Evolutionary conservation across 1,139 yeast species (phyloP), one percentile per base, ranked within the genome.

Genomic region (Candida mesenterica): DNA sequence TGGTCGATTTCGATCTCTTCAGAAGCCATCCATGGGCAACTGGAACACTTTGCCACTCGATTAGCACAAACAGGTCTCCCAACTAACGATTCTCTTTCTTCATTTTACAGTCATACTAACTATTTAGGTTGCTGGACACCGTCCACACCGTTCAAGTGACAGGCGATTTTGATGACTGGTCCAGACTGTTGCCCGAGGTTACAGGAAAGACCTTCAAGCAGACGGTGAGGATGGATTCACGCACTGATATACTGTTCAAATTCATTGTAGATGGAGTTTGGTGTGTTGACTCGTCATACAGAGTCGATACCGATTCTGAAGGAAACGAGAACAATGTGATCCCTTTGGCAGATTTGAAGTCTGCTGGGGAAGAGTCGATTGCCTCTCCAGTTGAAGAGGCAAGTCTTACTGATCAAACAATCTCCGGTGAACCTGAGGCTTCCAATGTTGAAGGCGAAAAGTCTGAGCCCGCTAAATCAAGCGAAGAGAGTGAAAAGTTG

Each of bases 161-260:
- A 3, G 76, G 76, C 4, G 61, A 53, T 38, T 70, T 69, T 44
- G 73, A 69, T 40, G 45, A 61, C 36, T 70, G 76, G 75, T 43
- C 61, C 13, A 49, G 55, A 37, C 45, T 40, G 32, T 25, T 36
- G 13, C 40, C 42, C 4, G 45, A 43, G 53, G 8, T 43, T 44
- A 34, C 33, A 38, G 24, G 50, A 47, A 31, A 44, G 19, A 50
- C 44, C 28, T 49, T 63, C 15, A 39, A 44, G 24, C 44, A 48
- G 17, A 45, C 50, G 33, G 45, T 48, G 25, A 23, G 18, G 5
- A 30, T 45, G 5, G 28, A 30, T 14, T 19, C 32, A 15, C 38
- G 34, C 18, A 41, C 58, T 28, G 55, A 59, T 33, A 40, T 68
- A 15, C 50, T 44, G 30, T 55, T 55, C 43, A 55, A 70, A 47